phyloP scores from a whole-genome alignment of 768 basidiomycete genomes.

The Xanthoconium purpureum region DNA sequence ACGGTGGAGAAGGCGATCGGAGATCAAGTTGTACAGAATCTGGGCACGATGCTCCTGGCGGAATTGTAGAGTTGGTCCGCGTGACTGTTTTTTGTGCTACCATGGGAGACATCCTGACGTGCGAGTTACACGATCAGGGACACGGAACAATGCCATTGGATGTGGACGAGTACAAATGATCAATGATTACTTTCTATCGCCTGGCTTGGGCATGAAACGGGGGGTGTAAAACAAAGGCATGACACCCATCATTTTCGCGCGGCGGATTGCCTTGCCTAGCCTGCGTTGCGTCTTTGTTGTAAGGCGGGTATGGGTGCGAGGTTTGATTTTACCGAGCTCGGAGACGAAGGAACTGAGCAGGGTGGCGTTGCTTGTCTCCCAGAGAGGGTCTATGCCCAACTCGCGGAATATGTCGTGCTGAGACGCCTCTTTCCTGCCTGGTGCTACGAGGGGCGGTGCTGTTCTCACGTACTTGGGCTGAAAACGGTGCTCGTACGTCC shows the following conservation, averaged over 20 bases:
- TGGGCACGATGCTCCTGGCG: slow-evolving; percentile 92
- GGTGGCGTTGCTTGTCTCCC: slow-evolving; percentile 58
- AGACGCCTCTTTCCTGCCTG: slow-evolving; percentile 51
- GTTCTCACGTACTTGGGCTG: slow-evolving; percentile 17
- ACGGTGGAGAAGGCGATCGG: slow-evolving; percentile 98
- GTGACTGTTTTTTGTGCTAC: background rate
- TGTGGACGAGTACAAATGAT: background rate
- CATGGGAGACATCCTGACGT: background rate
- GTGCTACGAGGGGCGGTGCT: slow-evolving; percentile 50
- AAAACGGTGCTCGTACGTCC: slow-evolving; percentile 39
- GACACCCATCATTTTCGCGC: slow-evolving; percentile 90
- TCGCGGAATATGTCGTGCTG: slow-evolving; percentile 67
- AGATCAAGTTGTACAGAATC: slow-evolving; percentile 91
- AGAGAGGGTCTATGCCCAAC: slow-evolving; percentile 68
- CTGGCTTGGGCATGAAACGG: slow-evolving; percentile 23
- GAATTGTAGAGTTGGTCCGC: slow-evolving; percentile 47
- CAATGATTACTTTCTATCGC: slow-evolving; percentile 3
- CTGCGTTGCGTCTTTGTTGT: slow-evolving; percentile 77
- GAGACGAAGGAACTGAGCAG: slow-evolving; percentile 60
- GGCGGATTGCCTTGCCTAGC: slow-evolving; percentile 79
- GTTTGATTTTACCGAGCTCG: slow-evolving; percentile 77
- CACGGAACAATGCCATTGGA: background rate
- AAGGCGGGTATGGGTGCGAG: slow-evolving; percentile 65
- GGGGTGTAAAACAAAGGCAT: slow-evolving; percentile 51
- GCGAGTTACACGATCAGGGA: slow-evolving; percentile 10